These are phyloP conservation scores for Gliomastix tumulicola DNA, from an alignment of 2,329 filamentous ascomycete species.

Conservation along the genomic window DNA sequence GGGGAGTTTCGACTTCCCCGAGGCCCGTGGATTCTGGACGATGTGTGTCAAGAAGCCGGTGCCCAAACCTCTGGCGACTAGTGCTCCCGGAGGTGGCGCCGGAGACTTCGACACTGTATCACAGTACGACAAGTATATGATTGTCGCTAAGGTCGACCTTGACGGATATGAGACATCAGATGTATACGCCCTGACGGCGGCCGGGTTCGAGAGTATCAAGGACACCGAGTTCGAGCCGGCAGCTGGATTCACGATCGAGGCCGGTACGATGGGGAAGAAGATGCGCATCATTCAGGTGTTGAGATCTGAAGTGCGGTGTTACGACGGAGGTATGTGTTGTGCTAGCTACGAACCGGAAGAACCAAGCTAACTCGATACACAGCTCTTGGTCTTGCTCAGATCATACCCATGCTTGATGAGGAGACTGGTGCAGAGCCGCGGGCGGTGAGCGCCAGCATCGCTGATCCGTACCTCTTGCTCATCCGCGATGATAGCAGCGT, in stretches of 20 bases:
- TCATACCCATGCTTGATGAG: constrained; percentile 88
- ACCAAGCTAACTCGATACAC: constrained; percentile 11
- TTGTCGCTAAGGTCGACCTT: constrained; percentile 66
- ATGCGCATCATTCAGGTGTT: constrained; percentile 83
- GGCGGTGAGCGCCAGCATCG: constrained; percentile 74
- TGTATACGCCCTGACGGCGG: constrained; percentile 68
- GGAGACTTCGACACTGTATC: constrained; percentile 46
- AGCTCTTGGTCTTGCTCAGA: constrained; percentile 86
- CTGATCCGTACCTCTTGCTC: constrained; percentile 78
- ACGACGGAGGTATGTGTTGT: constrained; percentile 72
- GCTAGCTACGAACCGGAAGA: not conserved
- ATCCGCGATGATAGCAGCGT: constrained; percentile 78
- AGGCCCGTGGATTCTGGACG: constrained; percentile 75
- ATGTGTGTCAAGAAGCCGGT: constrained; percentile 62
- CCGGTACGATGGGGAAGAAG: constrained; percentile 74
- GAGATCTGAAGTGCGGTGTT: constrained; percentile 79
- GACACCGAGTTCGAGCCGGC: constrained; percentile 89
- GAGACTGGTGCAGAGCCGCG: constrained; percentile 75
- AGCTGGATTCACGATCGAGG: constrained; percentile 79
- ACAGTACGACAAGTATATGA: constrained; percentile 72
- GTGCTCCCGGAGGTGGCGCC: constrained; percentile 39
- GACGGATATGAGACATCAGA: constrained; percentile 70
- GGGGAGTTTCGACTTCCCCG: constrained; percentile 63
- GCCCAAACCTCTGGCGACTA: constrained; percentile 48
- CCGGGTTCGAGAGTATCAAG: constrained; percentile 66